Conservation (phyloP, 106 monocot species). For the Narthecium ossifragum region DNA sequence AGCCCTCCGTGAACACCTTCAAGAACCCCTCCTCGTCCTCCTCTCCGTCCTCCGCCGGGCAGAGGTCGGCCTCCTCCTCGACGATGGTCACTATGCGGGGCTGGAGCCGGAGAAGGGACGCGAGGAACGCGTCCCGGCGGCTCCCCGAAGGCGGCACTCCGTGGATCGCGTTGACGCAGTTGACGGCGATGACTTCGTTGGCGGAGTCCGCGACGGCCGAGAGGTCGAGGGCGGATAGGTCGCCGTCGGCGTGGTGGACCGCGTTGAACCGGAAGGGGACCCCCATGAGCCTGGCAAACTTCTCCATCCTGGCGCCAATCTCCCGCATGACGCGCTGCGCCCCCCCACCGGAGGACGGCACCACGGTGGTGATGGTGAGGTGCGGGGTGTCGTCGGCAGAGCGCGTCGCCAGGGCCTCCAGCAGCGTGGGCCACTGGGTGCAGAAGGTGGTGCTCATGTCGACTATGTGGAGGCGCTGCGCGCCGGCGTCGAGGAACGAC, state of each 20-base stretch:
- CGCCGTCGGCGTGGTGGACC: constrained; percentile 56
- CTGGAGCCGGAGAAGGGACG: constrained; percentile 25
- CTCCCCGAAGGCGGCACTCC: constrained; percentile 24
- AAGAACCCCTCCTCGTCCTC: constrained; percentile 31
- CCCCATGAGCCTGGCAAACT: constrained; percentile 79
- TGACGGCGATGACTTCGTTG: constrained; percentile 42
- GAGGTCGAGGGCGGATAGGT: constrained; percentile 43
- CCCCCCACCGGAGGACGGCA: constrained; percentile 19
- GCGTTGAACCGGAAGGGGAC: constrained; percentile 69
- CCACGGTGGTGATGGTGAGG: constrained; percentile 57
- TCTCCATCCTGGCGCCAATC: constrained; percentile 67
- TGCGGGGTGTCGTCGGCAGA: constrained; percentile 73
- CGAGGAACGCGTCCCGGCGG: constrained; percentile 28
- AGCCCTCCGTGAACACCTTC: constrained; percentile 37
- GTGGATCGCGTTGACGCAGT: constrained; percentile 60
- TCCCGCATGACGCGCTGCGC: constrained; percentile 66
- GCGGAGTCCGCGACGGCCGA: constrained; percentile 8
- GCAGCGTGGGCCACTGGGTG: constrained; percentile 86
- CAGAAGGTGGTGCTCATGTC: constrained; percentile 84
- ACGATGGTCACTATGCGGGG: constrained; percentile 67
- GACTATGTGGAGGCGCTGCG: constrained; percentile 45
- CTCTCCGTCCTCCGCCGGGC: constrained; percentile 10
- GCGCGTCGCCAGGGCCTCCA: constrained; percentile 70
- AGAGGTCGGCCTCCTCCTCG: constrained; percentile 69
- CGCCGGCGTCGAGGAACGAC: constrained; percentile 34